Evolutionary conservation across 192 early-diverging fungal species (phyloP).

Genomic region (Backusella tuberculispora): DNA sequence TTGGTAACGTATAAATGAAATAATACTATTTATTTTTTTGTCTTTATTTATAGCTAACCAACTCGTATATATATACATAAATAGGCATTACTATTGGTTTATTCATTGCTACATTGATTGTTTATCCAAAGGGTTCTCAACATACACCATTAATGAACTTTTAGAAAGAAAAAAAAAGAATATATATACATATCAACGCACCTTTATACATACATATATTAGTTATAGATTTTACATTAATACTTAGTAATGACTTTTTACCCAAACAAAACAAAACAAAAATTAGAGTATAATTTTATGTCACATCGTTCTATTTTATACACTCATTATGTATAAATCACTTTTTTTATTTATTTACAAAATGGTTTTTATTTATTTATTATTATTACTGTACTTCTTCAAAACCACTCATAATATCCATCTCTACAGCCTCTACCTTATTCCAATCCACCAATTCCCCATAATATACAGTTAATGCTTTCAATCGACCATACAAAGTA

Average conservation of each 20-base stretch:
- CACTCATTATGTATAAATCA: background rate
- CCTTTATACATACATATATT: no score
- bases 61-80: background rate
- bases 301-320: background rate
- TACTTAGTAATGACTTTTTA: no score
- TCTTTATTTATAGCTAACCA: background rate
- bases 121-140: constrained; percentile 54
- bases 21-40: background rate
- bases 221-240: no score
- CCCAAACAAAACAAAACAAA: no score
- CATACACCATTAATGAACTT: constrained; percentile 48
- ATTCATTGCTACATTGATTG: constrained; percentile 68
- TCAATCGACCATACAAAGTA: constrained; percentile 65
- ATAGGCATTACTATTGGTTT: constrained; percentile 62
- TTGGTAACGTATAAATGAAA: constrained; percentile 9
- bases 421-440: background rate
- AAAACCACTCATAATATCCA: background rate
- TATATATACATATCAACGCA: background rate
- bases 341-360: background rate
- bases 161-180: constrained; percentile 4
- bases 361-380: background rate
- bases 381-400: background rate
- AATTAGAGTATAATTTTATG: no score
- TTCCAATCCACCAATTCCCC: constrained; percentile 61
- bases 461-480: constrained; percentile 80